These are phyloP conservation scores for Blepharisma japonicum DNA, from an alignment of 73 alveolate genomes.

Conservation along the genomic window DNA sequence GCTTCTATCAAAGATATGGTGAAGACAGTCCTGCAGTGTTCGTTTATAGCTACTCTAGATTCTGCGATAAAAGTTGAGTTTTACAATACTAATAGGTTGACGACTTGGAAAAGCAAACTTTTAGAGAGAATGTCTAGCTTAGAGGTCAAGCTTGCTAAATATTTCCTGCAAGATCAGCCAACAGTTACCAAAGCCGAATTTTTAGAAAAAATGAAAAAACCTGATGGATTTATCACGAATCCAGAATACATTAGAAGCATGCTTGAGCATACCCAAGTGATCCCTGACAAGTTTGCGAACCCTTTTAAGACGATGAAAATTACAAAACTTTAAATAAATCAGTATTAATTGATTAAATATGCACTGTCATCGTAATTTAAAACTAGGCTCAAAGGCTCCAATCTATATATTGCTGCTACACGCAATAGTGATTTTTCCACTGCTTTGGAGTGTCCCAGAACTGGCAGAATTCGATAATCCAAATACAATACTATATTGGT, in stretches of 20 bases:
- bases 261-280: slow-evolving; percentile 17
- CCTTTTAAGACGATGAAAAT: slow-evolving; percentile 15
- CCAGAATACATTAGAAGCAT: not conserved
- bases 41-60: not conserved
- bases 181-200: not conserved
- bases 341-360: no score
- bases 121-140: not conserved
- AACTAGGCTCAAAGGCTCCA: no score
- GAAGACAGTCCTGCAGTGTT: not conserved
- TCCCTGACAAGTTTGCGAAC: slow-evolving; percentile 10
- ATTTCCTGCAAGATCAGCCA: not conserved
- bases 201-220: not conserved
- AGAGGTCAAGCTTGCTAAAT: slow-evolving; percentile 4
- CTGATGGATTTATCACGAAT: slow-evolving; percentile 22
- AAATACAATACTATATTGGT: no score
- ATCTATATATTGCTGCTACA: no score
- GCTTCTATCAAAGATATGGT: not conserved
- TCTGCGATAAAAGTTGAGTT: not conserved
- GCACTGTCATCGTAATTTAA: no score
- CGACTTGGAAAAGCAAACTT: not conserved
- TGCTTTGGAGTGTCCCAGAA: no score
- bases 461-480: no score
- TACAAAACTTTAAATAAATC: not conserved
- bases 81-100: not conserved
- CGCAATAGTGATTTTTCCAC: no score